Percentiles rank a stretch among this genome's conserved stretches.
Evolutionary conservation across 2,329 filamentous ascomycete species (phyloP).

Genomic region (Fusarium lyarnte): DNA sequence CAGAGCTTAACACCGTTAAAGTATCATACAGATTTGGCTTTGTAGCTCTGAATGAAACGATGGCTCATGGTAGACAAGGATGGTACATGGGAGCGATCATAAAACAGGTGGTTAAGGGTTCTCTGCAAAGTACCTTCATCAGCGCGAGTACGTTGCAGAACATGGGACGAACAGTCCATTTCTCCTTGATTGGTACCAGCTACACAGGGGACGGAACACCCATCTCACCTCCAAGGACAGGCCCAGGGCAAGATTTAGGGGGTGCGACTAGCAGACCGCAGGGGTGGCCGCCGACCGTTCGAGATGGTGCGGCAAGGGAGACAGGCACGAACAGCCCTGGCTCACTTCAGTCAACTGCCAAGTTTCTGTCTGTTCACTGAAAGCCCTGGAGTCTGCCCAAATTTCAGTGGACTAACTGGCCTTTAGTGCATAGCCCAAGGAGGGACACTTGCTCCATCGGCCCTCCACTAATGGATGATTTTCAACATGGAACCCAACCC

Average conservation of each 20-base stretch:
- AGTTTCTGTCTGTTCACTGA: not conserved
- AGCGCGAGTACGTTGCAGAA: conserved; percentile 12
- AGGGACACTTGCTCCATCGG: not conserved
- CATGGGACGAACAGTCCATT: conserved; percentile 39
- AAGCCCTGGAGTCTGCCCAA: not conserved
- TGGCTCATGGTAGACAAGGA: conserved; percentile 36
- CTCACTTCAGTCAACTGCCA: conserved; percentile 7
- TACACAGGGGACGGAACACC: conserved; percentile 24
- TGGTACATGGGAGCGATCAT: conserved; percentile 11
- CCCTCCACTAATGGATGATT: conserved; percentile 28
- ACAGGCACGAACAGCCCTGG: conserved; percentile 8
- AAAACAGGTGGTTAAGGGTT: conserved; percentile 11
- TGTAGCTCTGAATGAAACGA: conserved; percentile 33
- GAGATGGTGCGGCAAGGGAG: conserved; percentile 41
- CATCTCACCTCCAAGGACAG: not conserved
- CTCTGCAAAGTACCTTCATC: conserved; percentile 8
- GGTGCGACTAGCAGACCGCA: conserved; percentile 21
- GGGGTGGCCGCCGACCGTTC: conserved; percentile 25
- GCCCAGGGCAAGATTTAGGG: conserved; percentile 5
- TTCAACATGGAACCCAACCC: conserved; percentile 24
- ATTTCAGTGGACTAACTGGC: not conserved
- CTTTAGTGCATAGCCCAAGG: not conserved
- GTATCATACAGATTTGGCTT: conserved; percentile 1
- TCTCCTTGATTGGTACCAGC: conserved; percentile 16
- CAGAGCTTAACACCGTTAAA: not conserved